phyloP scores from a whole-genome alignment of 108 stramenopile species.

The Nannochloropsis oceanica region DNA sequence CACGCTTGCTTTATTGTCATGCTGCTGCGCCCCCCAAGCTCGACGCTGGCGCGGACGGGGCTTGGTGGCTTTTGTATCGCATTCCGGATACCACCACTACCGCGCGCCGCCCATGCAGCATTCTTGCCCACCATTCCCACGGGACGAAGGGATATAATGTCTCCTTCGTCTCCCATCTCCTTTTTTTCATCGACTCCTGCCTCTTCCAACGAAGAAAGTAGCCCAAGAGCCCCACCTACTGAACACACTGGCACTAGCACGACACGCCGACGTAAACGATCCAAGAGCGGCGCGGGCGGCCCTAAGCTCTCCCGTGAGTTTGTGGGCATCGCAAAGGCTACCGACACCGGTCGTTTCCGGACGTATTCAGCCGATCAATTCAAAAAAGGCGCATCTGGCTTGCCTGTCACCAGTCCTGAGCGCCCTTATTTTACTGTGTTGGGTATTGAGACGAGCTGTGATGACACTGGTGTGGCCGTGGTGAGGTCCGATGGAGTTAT shows the following conservation, averaged over 20 bases:
- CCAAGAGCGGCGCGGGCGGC: neutral
- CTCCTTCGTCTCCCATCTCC: no score
- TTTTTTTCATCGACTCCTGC: no score
- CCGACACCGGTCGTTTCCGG: neutral
- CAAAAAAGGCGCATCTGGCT: neutral
- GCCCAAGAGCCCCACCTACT: no score
- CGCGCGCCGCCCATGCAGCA: neutral
- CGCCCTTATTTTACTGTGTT: constrained; percentile 48
- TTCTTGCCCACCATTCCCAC: neutral
- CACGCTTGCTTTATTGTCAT: neutral
- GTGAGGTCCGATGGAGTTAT: constrained; percentile 77
- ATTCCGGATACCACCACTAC: neutral
- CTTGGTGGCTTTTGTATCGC: neutral
- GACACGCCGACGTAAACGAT: neutral
- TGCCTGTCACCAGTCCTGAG: neutral
- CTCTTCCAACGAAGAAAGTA: no score
- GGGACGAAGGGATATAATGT: neutral
- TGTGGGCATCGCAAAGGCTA: neutral
- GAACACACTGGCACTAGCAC: neutral
- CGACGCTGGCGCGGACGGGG: neutral
- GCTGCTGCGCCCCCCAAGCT: neutral
- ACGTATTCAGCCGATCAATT: neutral
- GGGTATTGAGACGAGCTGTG: constrained; percentile 94
- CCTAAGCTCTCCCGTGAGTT: neutral
- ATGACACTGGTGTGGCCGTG: constrained; percentile 67